phyloP scores from a whole-genome alignment of 495 filamentous ascomycete species.

The Aspergillus funiculosus region DNA sequence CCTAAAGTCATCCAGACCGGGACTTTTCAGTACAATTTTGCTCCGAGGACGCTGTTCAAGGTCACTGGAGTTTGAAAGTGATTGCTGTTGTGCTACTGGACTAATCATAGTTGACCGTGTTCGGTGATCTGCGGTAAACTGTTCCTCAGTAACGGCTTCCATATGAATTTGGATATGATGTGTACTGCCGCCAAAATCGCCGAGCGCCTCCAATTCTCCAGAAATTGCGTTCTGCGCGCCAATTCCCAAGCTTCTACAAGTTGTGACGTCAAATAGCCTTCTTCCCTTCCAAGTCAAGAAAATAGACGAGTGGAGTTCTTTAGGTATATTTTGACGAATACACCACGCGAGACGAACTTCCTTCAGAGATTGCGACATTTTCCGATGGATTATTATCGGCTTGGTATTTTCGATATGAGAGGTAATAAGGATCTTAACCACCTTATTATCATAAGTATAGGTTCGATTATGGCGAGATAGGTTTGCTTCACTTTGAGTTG shows the following conservation, averaged over 20 bases:
- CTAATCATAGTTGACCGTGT: conserved; percentile 2
- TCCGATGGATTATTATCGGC: conserved; percentile 61
- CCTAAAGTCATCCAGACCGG: conserved; percentile 49
- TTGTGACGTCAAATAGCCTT: conserved; percentile 66
- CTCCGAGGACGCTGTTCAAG: conserved; percentile 30
- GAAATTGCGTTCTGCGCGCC: conserved; percentile 28
- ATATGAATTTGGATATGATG: conserved; percentile 48
- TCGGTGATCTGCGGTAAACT: not conserved
- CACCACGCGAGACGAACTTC: conserved; percentile 67
- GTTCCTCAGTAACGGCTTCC: conserved; percentile 65
- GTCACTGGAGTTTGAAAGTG: conserved; percentile 14
- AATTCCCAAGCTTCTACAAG: conserved; percentile 61
- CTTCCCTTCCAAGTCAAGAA: conserved; percentile 76
- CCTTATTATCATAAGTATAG: conserved; percentile 28
- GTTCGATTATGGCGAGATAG: not conserved
- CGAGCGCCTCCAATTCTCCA: conserved; percentile 30
- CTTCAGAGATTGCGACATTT: conserved; percentile 56
- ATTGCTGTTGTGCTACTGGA: not conserved
- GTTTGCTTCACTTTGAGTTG: not conserved
- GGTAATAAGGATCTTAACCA: conserved; percentile 67
- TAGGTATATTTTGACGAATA: conserved; percentile 48
- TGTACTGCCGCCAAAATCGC: conserved; percentile 25
- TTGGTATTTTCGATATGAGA: conserved; percentile 57
- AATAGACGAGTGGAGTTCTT: conserved; percentile 44
- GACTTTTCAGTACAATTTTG: conserved; percentile 55